Evolutionary conservation across 1,139 yeast species (phyloP), one percentile per base, ranked within the genome.

Genomic region (Yamadazyma trypodendri): DNA sequence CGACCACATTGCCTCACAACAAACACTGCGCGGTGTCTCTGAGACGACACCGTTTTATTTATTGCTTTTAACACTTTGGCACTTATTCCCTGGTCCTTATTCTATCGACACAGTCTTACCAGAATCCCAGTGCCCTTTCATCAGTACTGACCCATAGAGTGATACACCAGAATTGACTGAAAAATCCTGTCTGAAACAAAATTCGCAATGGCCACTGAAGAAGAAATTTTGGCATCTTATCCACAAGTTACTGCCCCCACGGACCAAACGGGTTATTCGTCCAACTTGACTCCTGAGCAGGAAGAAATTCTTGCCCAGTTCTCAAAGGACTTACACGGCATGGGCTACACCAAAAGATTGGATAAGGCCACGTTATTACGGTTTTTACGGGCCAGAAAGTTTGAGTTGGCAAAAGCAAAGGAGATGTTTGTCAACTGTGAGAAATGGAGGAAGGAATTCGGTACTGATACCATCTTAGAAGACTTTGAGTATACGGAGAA

Each of bases 321-420:
- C 44, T 79, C 82, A 51, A 69, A 68, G 22, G 68, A 72, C 40
- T 72, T 90, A 50, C 64, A 62, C 41, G 82, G 72, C 7, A 75
- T 71, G 41, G 96, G 95, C 2, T 88, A 72, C 65, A 73, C 67
- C 22, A 76, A 79, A 37, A 80, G 98, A 52, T 65, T 86, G 40
- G 98, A 92, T 61, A 95, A 87, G 54, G 86, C 96, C n/a, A 75
- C 94, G 5, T 67, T 92, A 60, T 75, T 88, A 56, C 80, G 98
- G 54, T 92, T 92, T 66, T 72, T 94, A 51, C 80, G 98, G 58
- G 98, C 98, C 14, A 82, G 98, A 63, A 90, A 89, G 73, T 92
- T 92, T 56, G 96, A 89, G 53, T 68, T 92, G 31, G 76, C 68
- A 42, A 78, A 81, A 58, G 86, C 97, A 30, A 77, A 77, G 58